phyloP scores from a whole-genome alignment of 163 green algal genomes.

The Volvox carteri region DNA sequence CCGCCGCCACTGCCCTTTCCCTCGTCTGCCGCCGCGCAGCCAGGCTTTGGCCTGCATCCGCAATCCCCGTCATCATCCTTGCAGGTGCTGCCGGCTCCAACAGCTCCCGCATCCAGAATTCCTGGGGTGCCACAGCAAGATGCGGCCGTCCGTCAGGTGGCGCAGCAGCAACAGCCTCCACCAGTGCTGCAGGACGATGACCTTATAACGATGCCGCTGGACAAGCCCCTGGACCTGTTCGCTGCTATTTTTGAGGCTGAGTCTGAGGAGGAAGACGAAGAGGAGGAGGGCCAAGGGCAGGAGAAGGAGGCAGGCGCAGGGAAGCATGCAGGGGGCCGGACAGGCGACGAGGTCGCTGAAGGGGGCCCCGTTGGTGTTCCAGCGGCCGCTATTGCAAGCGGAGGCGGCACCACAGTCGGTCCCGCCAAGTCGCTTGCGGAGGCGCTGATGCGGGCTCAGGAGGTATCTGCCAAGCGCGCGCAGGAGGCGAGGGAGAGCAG shows the following conservation, averaged over 20 bases:
- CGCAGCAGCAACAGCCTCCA: neutral
- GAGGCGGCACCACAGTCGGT: neutral
- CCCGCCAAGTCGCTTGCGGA: constrained; percentile 48
- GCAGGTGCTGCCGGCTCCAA: constrained; percentile 33
- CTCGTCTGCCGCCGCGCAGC: too few species aligned
- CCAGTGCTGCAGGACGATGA: constrained; percentile 42
- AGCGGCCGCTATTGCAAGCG: neutral
- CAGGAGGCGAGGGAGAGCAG: constrained; percentile 52
- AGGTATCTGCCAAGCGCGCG: constrained; percentile 49
- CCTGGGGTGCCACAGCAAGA: neutral
- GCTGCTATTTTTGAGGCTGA: constrained; percentile 89
- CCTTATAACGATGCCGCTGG: neutral
- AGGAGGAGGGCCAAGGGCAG: constrained; percentile 72
- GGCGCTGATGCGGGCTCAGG: constrained; percentile 51
- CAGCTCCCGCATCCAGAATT: neutral
- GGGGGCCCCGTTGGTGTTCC: neutral
- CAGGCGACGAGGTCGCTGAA: neutral
- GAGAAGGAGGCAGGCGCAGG: constrained; percentile 52
- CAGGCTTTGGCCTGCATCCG: neutral
- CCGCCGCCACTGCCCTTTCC: neutral
- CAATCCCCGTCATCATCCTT: constrained; percentile 25
- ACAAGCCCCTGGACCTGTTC: constrained; percentile 86
- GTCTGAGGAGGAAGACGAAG: constrained; percentile 70
- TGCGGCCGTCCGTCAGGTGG: too few species aligned
- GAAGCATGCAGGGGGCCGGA: constrained; percentile 39